Evolutionary conservation across 192 early-diverging fungal species (phyloP).

Genomic region (Backusella macrospora): DNA sequence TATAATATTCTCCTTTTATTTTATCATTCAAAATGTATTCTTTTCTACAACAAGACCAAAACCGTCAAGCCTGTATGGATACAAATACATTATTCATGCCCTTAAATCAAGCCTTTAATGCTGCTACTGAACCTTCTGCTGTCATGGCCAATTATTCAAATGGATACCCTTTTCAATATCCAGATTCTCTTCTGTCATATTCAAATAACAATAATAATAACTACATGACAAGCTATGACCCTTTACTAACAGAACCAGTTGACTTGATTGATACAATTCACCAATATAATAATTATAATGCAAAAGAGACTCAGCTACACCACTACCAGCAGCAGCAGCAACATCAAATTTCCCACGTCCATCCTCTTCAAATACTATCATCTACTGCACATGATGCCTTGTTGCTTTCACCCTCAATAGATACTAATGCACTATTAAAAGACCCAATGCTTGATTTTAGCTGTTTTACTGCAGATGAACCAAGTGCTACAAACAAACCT

Average conservation of each 20-base stretch:
- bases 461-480: background rate
- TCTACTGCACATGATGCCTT: constrained; percentile 10
- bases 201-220: background rate
- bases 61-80: constrained; percentile 11
- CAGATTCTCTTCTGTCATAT: constrained; percentile 9
- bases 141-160: constrained; percentile 7
- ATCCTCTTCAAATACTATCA: constrained; percentile 20
- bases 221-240: background rate
- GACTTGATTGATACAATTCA: constrained; percentile 7
- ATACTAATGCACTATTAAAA: background rate
- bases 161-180: constrained; percentile 14
- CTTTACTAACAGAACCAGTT: constrained; percentile 3
- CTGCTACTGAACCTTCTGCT: constrained; percentile 15
- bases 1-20: constrained; percentile 3
- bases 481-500: background rate
- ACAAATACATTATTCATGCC: constrained; percentile 6
- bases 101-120: constrained; percentile 10
- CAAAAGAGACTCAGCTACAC: background rate
- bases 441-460: constrained; percentile 4
- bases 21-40: constrained; percentile 15
- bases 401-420: constrained; percentile 1
- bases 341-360: constrained; percentile 13
- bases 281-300: background rate
- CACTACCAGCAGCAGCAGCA: background rate
- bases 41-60: constrained; percentile 1